Evolutionary conservation across 2,329 filamentous ascomycete species (phyloP).

Genomic region (Calonectria crousiana): DNA sequence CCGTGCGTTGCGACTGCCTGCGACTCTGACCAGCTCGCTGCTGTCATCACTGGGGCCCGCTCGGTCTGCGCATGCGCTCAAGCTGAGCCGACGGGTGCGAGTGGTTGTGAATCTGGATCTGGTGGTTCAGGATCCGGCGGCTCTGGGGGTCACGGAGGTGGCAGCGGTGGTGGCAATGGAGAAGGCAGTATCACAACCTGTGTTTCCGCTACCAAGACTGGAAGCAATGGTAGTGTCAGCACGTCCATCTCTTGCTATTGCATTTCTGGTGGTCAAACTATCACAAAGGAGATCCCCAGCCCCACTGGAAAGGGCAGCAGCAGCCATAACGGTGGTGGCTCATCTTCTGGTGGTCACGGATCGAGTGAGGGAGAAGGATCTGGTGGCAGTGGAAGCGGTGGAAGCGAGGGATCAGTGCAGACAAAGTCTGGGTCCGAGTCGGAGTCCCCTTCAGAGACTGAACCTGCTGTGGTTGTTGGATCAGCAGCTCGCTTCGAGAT

Average conservation of each 20-base stretch:
- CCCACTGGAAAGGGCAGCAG: background rate
- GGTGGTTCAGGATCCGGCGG: constrained; percentile 10
- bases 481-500: constrained; percentile 38
- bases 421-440: background rate
- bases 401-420: background rate
- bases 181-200: constrained; percentile 17
- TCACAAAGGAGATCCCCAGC: constrained; percentile 2
- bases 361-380: constrained; percentile 10
- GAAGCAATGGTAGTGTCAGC: constrained; percentile 3
- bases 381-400: background rate
- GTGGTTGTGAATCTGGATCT: background rate
- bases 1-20: constrained; percentile 47
- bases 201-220: constrained; percentile 16
- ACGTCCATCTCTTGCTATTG: constrained; percentile 18
- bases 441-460: constrained; percentile 7
- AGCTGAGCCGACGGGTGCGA: constrained; percentile 12
- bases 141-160: background rate
- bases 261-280: constrained; percentile 4
- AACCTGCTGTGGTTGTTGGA: constrained; percentile 24
- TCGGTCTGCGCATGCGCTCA: constrained; percentile 37
- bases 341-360: background rate
- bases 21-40: constrained; percentile 36
- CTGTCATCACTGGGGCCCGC: constrained; percentile 44
- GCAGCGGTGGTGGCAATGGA: background rate
- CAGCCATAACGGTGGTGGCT: background rate